phyloP scores from a whole-genome alignment of 139 green algal genomes.

The Chlamydomonas sp. region DNA sequence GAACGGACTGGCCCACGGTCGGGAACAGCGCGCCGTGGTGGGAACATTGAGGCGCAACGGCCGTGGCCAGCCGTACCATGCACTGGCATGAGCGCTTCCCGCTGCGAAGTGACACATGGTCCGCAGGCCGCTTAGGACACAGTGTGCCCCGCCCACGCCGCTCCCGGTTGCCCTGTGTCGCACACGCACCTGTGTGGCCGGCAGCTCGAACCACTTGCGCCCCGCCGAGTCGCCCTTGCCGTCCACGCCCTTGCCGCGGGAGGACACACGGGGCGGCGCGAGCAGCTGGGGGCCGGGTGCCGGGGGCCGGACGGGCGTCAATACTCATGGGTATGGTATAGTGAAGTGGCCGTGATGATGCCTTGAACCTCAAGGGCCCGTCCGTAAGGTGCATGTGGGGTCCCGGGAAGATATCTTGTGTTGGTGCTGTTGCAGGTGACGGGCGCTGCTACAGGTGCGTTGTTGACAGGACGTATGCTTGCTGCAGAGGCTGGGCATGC shows the following conservation, averaged over 20 bases:
- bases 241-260: constrained; percentile 20
- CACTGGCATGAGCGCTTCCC: too few species aligned
- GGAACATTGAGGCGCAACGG: too few species aligned
- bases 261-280: constrained; percentile 41
- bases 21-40: too few species aligned
- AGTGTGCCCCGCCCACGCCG: background rate
- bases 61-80: too few species aligned
- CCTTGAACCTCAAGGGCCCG: background rate
- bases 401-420: background rate
- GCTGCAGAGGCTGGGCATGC: background rate
- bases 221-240: background rate
- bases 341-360: background rate
- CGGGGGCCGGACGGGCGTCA: background rate
- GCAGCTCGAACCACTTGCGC: constrained; percentile 42
- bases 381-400: background rate
- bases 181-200: background rate
- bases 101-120: too few species aligned
- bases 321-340: background rate
- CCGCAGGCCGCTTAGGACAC: too few species aligned
- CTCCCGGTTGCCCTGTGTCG: background rate
- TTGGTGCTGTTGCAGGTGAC: background rate
- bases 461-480: background rate
- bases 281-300: constrained; percentile 27
- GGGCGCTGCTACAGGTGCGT: background rate
- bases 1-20: too few species aligned